Conservation (phyloP, 208 protist species). For the Crithidia thermophila region DNA sequence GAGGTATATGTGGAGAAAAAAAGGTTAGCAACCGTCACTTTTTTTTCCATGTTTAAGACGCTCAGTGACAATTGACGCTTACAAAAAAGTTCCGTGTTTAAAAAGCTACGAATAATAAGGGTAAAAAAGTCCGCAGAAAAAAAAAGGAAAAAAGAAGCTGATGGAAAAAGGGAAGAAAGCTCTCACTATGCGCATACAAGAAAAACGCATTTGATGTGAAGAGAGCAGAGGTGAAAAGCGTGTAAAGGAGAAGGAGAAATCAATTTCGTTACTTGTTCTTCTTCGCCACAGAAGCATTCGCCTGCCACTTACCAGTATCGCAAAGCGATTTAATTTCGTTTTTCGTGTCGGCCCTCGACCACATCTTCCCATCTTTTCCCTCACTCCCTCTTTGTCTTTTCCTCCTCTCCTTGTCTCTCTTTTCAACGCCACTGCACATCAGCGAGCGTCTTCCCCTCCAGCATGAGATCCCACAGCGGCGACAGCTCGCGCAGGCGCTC, state of each 20-base stretch:
- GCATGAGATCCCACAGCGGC: constrained; percentile 98
- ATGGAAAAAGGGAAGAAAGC: neutral
- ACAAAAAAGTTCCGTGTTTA: neutral
- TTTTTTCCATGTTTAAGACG: neutral
- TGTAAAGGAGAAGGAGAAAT: neutral
- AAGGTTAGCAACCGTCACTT: no score
- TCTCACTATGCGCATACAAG: neutral
- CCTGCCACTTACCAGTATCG: no score
- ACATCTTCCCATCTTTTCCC: neutral
- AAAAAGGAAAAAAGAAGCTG: constrained; percentile 8
- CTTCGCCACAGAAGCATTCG: no score
- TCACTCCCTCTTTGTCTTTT: neutral
- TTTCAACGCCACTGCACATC: constrained; percentile 87
- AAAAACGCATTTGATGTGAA: no score
- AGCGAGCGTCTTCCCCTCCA: constrained; percentile 95
- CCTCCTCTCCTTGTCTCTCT: neutral
- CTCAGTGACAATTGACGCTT: no score
- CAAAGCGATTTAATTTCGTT: no score
- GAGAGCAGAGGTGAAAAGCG: no score
- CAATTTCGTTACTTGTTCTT: neutral
- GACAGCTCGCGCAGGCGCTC: constrained; percentile 97
- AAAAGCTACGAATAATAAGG: constrained; percentile 4
- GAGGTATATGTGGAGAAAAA: no score
- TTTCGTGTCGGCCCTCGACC: no score
- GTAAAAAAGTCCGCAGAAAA: constrained; percentile 23